Percentiles rank a stretch among this genome's conserved stretches.
phyloP scores from a whole-genome alignment of 352 stramenopile genomes.

The Hyphochytrium catenoides region DNA sequence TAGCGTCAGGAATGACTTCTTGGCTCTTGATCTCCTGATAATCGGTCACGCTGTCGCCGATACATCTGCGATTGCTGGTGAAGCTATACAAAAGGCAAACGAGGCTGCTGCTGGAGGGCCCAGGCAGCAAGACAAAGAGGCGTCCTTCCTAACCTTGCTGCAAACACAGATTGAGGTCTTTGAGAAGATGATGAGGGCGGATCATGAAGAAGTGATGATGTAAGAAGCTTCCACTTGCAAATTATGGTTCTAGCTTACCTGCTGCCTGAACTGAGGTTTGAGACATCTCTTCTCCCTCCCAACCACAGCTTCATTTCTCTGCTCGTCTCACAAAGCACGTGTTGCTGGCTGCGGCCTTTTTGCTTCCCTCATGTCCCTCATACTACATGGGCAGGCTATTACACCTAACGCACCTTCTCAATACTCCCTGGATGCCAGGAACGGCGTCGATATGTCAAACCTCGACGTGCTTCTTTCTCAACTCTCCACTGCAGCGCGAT shows the following conservation, averaged over 20 bases:
- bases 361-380: no score
- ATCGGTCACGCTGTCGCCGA: neutral
- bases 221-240: no score
- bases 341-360: no score
- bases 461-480: neutral
- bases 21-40: slow-evolving; percentile 1
- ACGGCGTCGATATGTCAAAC: slow-evolving; percentile 3
- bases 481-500: neutral
- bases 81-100: neutral
- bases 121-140: slow-evolving; percentile 1
- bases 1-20: slow-evolving; percentile 3
- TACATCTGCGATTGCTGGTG: neutral
- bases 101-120: neutral
- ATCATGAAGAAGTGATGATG: slow-evolving; percentile 3
- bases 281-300: no score
- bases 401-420: no score
- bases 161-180: slow-evolving; percentile 5
- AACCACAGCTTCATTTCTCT: no score
- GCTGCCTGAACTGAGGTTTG: no score
- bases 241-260: no score
- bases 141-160: neutral
- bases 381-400: no score
- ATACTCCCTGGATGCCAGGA: no score
- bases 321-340: no score
- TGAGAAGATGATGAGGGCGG: slow-evolving; percentile 3